phyloP scores from a whole-genome alignment of 768 basidiomycete species.

The Nevesoporus exiguus region DNA sequence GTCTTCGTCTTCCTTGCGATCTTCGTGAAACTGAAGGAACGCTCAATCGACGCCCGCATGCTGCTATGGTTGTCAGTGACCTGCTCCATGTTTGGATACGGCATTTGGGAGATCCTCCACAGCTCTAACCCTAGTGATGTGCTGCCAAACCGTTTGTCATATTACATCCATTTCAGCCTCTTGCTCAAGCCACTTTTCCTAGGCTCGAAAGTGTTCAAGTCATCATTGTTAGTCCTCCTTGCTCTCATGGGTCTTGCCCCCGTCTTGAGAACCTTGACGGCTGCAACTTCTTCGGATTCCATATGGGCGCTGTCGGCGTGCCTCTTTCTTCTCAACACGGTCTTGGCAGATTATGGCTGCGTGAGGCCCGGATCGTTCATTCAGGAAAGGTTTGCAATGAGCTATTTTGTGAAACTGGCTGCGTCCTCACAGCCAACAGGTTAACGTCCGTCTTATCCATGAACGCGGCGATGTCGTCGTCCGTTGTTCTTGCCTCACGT shows the following conservation, averaged over 20 bases:
- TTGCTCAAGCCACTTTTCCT: conserved; percentile 10
- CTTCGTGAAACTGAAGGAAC: conserved; percentile 69
- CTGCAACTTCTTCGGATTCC: conserved; percentile 93
- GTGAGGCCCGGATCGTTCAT: conserved; percentile 40
- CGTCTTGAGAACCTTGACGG: conserved; percentile 86
- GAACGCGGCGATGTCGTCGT: conserved; percentile 90
- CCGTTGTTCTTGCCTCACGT: conserved; percentile 90
- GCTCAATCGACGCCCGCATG: conserved; percentile 61
- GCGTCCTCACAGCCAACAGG: conserved; percentile 40
- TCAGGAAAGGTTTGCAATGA: conserved; percentile 54
- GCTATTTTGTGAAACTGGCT: conserved; percentile 19
- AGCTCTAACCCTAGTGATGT: conserved; percentile 30
- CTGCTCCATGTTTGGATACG: conserved; percentile 59
- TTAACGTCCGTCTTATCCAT: conserved; percentile 81
- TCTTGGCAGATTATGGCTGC: conserved; percentile 80
- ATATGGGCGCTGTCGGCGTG: conserved; percentile 93
- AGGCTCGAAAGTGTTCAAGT: conserved; percentile 75
- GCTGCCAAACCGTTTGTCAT: conserved; percentile 26
- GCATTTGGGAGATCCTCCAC: conserved; percentile 57
- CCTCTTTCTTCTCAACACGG: conserved; percentile 76
- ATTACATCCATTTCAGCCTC: neutral
- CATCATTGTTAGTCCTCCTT: conserved; percentile 83
- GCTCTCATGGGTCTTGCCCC: conserved; percentile 88
- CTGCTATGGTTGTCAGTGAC: conserved; percentile 62
- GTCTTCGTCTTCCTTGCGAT: conserved; percentile 79